phyloP scores from a whole-genome alignment of 768 basidiomycete species.

The Dictyophora rubrovolvata region DNA sequence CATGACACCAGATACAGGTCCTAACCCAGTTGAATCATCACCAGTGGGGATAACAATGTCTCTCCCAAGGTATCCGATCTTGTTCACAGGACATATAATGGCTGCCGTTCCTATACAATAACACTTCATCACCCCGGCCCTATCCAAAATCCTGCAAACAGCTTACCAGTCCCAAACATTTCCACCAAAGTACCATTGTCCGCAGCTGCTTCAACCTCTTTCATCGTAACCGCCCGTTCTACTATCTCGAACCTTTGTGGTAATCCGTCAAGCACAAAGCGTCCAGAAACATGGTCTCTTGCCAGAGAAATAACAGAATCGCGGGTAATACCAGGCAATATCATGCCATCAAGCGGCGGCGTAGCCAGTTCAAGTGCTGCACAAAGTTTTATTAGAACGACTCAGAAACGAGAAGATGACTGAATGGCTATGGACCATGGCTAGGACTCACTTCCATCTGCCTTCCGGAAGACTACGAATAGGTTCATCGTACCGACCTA shows the following conservation, averaged over 20 bases:
- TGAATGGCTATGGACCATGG: no score
- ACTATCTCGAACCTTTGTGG: conserved; percentile 46
- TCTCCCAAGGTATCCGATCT: conserved; percentile 47
- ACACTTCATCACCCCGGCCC: not conserved
- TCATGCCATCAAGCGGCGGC: conserved; percentile 31
- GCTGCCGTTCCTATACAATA: conserved; percentile 39
- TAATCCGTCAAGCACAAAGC: conserved; percentile 36
- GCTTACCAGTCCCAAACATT: conserved; percentile 35
- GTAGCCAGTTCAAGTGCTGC: conserved; percentile 27
- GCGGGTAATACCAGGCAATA: conserved; percentile 35
- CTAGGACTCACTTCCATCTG: conserved; percentile 47
- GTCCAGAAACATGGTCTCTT: conserved; percentile 44
- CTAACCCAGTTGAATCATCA: conserved; percentile 54
- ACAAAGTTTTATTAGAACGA: not conserved
- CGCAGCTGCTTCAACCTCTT: conserved; percentile 49
- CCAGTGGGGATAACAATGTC: conserved; percentile 49
- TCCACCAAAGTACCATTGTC: conserved; percentile 35
- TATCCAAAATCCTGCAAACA: no score
- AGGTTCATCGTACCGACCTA: conserved; percentile 88
- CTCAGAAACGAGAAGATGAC: no score
- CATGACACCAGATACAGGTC: conserved; percentile 44
- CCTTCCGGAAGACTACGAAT: conserved; percentile 67
- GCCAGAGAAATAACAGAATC: conserved; percentile 35
- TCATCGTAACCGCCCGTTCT: conserved; percentile 69
- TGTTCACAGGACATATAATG: conserved; percentile 37